These are phyloP conservation scores for Glycyrrhiza uralensis DNA, from an alignment of 306 rosid species.

Conservation along the genomic window DNA sequence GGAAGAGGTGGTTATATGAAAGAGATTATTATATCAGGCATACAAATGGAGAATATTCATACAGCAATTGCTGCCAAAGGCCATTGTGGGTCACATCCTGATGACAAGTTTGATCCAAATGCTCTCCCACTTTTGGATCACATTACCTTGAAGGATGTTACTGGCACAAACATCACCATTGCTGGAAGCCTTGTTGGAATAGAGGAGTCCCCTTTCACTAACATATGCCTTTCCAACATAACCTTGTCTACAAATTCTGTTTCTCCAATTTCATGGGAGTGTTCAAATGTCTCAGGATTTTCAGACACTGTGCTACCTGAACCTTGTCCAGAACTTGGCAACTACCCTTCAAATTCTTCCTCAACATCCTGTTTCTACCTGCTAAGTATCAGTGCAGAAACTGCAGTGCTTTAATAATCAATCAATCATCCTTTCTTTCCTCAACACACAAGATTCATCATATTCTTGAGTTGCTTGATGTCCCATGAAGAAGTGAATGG, in stretches of 20 bases:
- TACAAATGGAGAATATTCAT: slow-evolving; percentile 58
- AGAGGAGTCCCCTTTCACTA: slow-evolving; percentile 80
- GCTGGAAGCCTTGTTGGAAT: slow-evolving; percentile 80
- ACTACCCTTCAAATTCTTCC: slow-evolving; percentile 49
- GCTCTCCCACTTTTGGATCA: slow-evolving; percentile 73
- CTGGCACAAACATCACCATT: slow-evolving; percentile 59
- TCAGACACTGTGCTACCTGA: slow-evolving; percentile 71
- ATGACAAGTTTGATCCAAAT: slow-evolving; percentile 77
- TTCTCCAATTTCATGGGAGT: slow-evolving; percentile 64
- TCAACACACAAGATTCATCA: slow-evolving; percentile 35
- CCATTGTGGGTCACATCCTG: slow-evolving; percentile 79
- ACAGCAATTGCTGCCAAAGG: slow-evolving; percentile 77
- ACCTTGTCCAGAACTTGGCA: slow-evolving; percentile 67
- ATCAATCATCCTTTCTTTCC: no score
- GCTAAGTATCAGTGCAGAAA: slow-evolving; percentile 36
- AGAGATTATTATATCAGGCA: slow-evolving; percentile 55
- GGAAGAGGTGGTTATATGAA: slow-evolving; percentile 92
- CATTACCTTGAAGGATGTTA: slow-evolving; percentile 61
- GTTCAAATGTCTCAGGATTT: slow-evolving; percentile 78
- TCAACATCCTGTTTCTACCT: slow-evolving; percentile 53
- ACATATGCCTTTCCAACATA: slow-evolving; percentile 77
- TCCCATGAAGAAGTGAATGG: slow-evolving; percentile 33
- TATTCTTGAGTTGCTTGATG: slow-evolving; percentile 23
- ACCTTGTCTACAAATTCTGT: slow-evolving; percentile 51
- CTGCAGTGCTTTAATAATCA: slow-evolving; percentile 48